Evolutionary conservation across 306 rosid species (phyloP).

Genomic region (Purshia tridentata): DNA sequence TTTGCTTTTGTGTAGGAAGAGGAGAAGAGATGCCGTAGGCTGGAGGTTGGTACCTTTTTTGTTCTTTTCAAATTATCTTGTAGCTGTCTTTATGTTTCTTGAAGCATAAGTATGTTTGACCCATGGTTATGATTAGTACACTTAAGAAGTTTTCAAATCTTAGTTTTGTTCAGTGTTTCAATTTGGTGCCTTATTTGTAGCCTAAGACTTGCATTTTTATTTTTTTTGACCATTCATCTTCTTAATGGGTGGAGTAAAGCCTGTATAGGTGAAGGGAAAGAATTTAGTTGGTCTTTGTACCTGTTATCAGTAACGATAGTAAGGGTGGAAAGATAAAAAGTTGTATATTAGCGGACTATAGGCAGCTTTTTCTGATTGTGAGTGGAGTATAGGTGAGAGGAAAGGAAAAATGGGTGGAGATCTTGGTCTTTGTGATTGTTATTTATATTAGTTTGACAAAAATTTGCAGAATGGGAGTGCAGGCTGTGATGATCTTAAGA

Average conservation of each 20-base stretch:
- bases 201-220: neutral
- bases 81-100: neutral
- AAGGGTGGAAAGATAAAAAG: neutral
- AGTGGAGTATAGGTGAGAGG: neutral
- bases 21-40: constrained; percentile 32
- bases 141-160: neutral
- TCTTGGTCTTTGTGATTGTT: neutral
- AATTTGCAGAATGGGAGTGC: constrained; percentile 26
- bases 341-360: no score
- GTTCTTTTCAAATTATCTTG: neutral
- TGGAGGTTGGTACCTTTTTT: constrained; percentile 3
- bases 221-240: neutral
- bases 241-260: neutral
- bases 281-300: neutral
- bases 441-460: constrained; percentile 3
- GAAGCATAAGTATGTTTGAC: neutral
- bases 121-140: neutral
- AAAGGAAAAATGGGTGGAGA: neutral
- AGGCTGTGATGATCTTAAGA: constrained; percentile 14
- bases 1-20: constrained; percentile 34
- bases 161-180: no score
- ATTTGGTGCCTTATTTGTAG: neutral
- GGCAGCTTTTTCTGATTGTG: no score
- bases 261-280: neutral
- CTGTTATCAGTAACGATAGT: neutral